phyloP scores from a whole-genome alignment of 192 early-diverging fungal genomes.

The Coemansia sp. region DNA sequence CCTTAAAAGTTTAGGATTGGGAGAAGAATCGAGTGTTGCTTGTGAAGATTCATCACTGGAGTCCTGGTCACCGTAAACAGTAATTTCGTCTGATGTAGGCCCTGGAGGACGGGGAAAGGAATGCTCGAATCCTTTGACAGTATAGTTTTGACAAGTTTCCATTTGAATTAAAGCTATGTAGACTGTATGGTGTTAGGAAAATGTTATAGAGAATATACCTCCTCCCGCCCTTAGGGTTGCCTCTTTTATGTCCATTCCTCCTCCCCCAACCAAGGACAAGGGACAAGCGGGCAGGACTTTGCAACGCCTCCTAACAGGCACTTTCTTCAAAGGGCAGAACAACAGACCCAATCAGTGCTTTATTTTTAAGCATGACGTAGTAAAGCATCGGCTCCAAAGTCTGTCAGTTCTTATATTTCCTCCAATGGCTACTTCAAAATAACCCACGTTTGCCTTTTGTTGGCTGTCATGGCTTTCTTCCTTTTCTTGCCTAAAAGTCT shows the following conservation, averaged over 20 bases:
- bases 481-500: not conserved
- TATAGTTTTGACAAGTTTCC: not conserved
- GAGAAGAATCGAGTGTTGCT: no score
- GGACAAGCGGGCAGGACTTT: not conserved
- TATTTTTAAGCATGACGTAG: not conserved
- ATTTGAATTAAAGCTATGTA: not conserved
- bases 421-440: not conserved
- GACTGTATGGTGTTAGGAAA: not conserved
- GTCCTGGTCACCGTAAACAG: no score
- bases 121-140: no score
- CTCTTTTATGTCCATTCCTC: not conserved
- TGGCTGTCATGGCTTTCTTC: not conserved
- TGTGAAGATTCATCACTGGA: no score
- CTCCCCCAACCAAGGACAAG: not conserved
- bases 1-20: not conserved
- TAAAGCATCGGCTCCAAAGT: not conserved
- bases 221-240: not conserved
- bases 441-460: not conserved
- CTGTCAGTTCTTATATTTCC: not conserved
- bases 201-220: not conserved
- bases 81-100: no score
- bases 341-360: no score
- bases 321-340: not conserved
- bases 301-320: not conserved
- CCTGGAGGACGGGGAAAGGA: no score